Percentiles rank a stretch among this genome's conserved stretches.
Evolutionary conservation across 352 stramenopile species (phyloP).

Genomic region (Pythium aphanidermatum): DNA sequence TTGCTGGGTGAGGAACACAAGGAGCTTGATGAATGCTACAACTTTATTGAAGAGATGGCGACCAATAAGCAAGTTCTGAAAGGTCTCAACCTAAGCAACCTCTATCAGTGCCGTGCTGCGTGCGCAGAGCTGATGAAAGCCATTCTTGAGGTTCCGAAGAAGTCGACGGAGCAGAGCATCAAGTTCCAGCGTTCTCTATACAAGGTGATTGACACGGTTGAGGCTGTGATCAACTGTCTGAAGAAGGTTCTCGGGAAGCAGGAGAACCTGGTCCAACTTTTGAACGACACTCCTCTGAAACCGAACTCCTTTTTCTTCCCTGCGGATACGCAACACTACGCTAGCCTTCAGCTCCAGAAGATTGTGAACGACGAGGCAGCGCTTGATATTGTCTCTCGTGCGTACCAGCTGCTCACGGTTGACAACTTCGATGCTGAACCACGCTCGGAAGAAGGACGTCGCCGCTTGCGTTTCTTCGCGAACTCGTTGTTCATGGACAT

Average conservation of each 20-base stretch:
- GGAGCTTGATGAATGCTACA: constrained; percentile 77
- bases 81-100: constrained; percentile 72
- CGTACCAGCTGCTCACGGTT: constrained; percentile 82
- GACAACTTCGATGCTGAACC: constrained; percentile 87
- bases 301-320: constrained; percentile 88
- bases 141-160: constrained; percentile 75
- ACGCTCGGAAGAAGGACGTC: constrained; percentile 81
- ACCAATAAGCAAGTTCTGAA: constrained; percentile 70
- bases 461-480: constrained; percentile 79
- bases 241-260: constrained; percentile 84
- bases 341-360: constrained; percentile 67
- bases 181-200: constrained; percentile 86
- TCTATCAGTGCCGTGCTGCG: constrained; percentile 64
- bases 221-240: constrained; percentile 74
- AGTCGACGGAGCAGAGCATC: constrained; percentile 68
- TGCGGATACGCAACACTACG: constrained; percentile 76
- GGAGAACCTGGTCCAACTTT: constrained; percentile 78
- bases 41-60: constrained; percentile 84
- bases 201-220: constrained; percentile 78
- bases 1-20: constrained; percentile 81
- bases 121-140: constrained; percentile 83
- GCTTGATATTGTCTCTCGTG: constrained; percentile 78
- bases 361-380: constrained; percentile 79
- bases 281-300: constrained; percentile 82
- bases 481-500: constrained; percentile 90